Base-by-base conservation (phyloP, 1,139 yeast species). In the Taphrina deformans region DNA sequence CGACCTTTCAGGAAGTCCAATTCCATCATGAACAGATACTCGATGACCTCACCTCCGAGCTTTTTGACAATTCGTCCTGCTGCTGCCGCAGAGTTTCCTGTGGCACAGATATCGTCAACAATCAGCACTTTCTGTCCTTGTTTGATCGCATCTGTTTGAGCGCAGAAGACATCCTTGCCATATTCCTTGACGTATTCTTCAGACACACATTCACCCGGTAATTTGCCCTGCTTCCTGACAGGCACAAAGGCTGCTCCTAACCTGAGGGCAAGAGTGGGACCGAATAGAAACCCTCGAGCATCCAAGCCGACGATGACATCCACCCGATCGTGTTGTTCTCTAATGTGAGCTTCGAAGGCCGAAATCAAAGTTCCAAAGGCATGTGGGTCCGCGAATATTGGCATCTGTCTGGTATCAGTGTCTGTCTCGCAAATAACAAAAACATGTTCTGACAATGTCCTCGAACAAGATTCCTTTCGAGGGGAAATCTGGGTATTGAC, bases 61-160 rank as follows among this genome's bases (percentile, higher is more conserved):
- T 83, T 79, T 73, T 78, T 77, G 64, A 90, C 88, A 71, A 95
- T 83, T 73, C 89, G 87, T 67, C 96, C 98, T 52, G 98, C 99
- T 68, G 96, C 97, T 68, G 78, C 79, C 23, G 99, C 99, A 74
- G 96, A 87, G 51, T 99, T 99, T 26, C 98, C 99, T 52, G 99
- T 93, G 59, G 99, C 99, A 76, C 95, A 88, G 72, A 93, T 91
- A 75, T 93, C 99, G 76, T 93, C 99, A 40, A 93, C 96, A 70
- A 93, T 82, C 53, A 93, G 80, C 40, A 93, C 95, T 67, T 82
- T 88, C 63, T 96, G 82, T 45, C 93, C 96, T 68, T 82, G 82
- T 70, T 91, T 88, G 71, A 93, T 85, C 52, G 93, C 85, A 67
- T 84, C 95, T 70, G 83, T 80, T 79, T 95, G 99, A 76, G 95